These are phyloP conservation scores for Solanum etuberosum DNA, from an alignment of 257 asterid genomes.

Conservation along the genomic window DNA sequence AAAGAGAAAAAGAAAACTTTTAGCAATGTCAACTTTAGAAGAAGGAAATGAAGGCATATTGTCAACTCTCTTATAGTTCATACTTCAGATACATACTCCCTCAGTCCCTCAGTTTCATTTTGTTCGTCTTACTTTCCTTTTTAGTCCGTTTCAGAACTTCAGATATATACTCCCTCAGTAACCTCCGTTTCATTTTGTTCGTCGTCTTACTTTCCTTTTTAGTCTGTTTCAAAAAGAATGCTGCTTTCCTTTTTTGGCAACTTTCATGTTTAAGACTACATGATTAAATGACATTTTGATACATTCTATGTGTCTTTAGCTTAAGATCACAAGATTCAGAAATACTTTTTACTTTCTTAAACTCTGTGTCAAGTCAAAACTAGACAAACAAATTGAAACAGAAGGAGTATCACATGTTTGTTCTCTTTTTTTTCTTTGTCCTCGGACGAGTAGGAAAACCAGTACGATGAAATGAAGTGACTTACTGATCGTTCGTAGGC, in stretches of 20 bases:
- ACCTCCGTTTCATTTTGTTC: background rate
- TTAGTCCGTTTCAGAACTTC: background rate
- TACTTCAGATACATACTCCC: background rate
- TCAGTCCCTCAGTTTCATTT: background rate
- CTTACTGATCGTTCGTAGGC: conserved; percentile 96
- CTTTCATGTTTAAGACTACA: background rate
- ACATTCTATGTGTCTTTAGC: background rate
- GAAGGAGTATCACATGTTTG: background rate
- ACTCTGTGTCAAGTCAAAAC: background rate
- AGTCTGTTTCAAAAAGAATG: background rate
- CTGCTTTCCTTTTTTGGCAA: background rate
- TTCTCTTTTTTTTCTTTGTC: background rate
- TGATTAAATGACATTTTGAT: rapidly evolving
- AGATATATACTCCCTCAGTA: background rate
- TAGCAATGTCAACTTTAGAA: background rate
- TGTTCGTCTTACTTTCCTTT: background rate
- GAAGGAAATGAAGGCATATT: background rate
- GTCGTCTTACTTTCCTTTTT: background rate
- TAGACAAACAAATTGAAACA: background rate
- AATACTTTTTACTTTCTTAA: background rate
- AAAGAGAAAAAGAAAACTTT: background rate
- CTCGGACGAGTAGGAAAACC: background rate
- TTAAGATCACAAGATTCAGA: background rate
- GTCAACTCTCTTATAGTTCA: background rate
- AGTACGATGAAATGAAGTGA: conserved; percentile 7